Evolutionary conservation across 2,329 filamentous ascomycete species (phyloP).

Genomic region (Aspergillus tubingensis): DNA sequence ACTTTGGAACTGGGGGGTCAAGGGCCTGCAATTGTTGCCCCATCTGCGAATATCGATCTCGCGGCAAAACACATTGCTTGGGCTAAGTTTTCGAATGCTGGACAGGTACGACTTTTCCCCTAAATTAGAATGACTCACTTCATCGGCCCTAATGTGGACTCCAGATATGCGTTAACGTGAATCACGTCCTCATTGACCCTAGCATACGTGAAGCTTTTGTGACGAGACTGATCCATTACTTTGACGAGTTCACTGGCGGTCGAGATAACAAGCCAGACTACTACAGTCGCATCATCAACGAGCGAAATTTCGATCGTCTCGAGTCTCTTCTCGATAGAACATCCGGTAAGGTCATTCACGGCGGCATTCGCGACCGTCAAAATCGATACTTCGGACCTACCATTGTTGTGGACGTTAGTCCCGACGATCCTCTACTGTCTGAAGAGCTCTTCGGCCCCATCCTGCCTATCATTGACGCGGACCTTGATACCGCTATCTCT

Average conservation of each 20-base stretch:
- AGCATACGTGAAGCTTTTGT: slow-evolving; percentile 42
- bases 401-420: slow-evolving; percentile 41
- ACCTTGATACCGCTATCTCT: slow-evolving; percentile 30
- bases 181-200: slow-evolving; percentile 50
- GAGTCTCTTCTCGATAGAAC: slow-evolving; percentile 38
- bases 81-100: slow-evolving; percentile 48
- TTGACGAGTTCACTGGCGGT: slow-evolving; percentile 34
- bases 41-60: slow-evolving; percentile 45
- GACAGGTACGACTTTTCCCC: slow-evolving; percentile 31
- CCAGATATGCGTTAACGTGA: slow-evolving; percentile 40
- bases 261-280: slow-evolving; percentile 18
- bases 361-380: slow-evolving; percentile 33
- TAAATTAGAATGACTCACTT: background rate
- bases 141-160: background rate
- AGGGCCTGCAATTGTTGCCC: slow-evolving; percentile 47
- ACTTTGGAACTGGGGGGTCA: slow-evolving; percentile 52
- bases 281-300: slow-evolving; percentile 45
- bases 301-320: slow-evolving; percentile 47
- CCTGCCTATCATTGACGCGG: slow-evolving; percentile 42
- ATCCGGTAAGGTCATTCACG: slow-evolving; percentile 41
- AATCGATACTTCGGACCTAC: slow-evolving; percentile 41
- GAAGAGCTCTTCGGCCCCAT: slow-evolving; percentile 53
- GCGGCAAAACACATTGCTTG: slow-evolving; percentile 48
- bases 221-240: slow-evolving; percentile 35
- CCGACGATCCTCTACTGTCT: slow-evolving; percentile 42